These are phyloP conservation scores for Thuidium tamariscinum DNA, from an alignment of 225 moss, liverwort and hornwort species.

Conservation along the genomic window DNA sequence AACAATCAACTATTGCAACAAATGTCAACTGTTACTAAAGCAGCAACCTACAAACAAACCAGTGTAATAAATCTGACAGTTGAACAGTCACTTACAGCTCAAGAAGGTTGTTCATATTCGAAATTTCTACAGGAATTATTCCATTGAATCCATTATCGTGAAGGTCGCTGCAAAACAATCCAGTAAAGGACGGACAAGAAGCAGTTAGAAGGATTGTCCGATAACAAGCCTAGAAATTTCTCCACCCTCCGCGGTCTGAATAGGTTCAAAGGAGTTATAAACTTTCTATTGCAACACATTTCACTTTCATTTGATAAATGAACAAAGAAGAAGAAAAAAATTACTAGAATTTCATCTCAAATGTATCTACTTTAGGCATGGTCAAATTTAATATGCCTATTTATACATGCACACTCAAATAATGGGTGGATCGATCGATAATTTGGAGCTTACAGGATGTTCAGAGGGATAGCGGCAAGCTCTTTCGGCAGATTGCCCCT, in stretches of 20 bases:
- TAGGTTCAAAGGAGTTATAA: not conserved
- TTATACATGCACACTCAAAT: not conserved
- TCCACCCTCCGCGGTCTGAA: not conserved
- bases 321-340: not conserved
- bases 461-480: not conserved
- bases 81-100: not conserved
- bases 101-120: not conserved
- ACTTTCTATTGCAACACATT: not conserved
- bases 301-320: not conserved
- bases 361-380: not conserved
- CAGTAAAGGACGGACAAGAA: not conserved
- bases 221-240: not conserved
- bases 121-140: not conserved
- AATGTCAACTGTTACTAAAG: not conserved
- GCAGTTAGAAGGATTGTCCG: not conserved
- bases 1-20: not conserved
- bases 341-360: not conserved
- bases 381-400: not conserved
- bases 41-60: not conserved
- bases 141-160: constrained; percentile 10
- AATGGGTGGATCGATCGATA: not conserved
- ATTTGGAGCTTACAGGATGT: not conserved
- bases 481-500: not conserved
- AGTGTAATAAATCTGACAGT: not conserved
- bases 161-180: not conserved